Base-by-base conservation (phyloP, 1,139 yeast genomes). In the Kurtzmaniella quercitrusa region DNA sequence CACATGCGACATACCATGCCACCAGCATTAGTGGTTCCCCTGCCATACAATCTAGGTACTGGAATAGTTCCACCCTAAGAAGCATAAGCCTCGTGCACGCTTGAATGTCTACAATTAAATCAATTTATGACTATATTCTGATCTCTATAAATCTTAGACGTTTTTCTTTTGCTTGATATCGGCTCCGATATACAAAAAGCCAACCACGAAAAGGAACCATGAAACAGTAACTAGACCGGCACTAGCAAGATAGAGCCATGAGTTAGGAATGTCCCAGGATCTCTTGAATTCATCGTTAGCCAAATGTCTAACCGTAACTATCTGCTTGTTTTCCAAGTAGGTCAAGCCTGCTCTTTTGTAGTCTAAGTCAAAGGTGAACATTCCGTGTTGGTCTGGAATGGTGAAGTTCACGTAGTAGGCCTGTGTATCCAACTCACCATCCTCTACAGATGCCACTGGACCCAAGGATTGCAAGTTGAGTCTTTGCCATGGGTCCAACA, bases 401-500 rank as follows among this genome's bases (percentile, higher is more conserved):
- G 76, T 76, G 64, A 94, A 88, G 47, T 66, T 61, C 36, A 61
- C 66, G 45, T 43, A 61, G 53, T 68, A 72, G 22, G 60, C 59
- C 47, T 49, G 65, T 19, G 67, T 50, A 40, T 75, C 75, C 21
- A 69, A 68, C 2, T 76, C 50, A 16, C 41, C 54, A 28, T 67
- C 58, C 23, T 74, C 72, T 1, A 71, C 60, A 18, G 65, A 61
- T 42, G 66, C 63, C 38, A 55, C 66, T 12, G 68, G 64, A n/a
- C 77, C 77, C 42, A 66, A 60, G 17, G 76, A 68, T 33, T 59
- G 50, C 58, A 85, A 65, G 50, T 75, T 82, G 45, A 91, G 60
- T 57, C 98, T 81, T 60, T 89, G 89, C 69, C 91, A 93, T 40
- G 99, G 98, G 61, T 93, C 98, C 52, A 94, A 78, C 94, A 94